Conservation (phyloP, 1,284 basidiomycete species). For the Ustilago sp. region DNA sequence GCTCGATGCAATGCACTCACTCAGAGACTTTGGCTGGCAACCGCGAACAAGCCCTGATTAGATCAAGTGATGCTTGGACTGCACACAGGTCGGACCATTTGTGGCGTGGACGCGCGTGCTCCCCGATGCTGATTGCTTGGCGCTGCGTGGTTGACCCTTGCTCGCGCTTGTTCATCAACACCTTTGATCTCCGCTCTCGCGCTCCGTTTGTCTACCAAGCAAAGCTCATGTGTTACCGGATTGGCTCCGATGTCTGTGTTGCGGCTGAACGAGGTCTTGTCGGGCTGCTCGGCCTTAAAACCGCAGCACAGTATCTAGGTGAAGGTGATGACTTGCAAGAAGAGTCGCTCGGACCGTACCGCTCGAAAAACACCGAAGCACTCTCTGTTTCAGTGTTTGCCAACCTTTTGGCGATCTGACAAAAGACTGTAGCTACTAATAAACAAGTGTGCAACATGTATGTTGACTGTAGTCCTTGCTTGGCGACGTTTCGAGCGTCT, state of each 20-base stretch:
- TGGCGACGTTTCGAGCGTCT: neutral
- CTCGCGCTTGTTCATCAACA: neutral
- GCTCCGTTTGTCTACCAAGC: neutral
- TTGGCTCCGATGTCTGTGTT: neutral
- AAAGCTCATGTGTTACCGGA: conserved; percentile 4
- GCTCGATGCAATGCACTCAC: neutral
- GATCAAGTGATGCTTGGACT: neutral
- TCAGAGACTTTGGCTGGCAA: neutral
- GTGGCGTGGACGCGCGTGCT: conserved; percentile 3
- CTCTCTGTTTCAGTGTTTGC: neutral
- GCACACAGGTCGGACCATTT: neutral
- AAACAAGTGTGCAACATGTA: neutral
- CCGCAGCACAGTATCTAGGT: neutral
- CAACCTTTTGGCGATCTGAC: neutral
- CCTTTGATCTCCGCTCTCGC: conserved; percentile 9
- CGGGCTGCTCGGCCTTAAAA: neutral
- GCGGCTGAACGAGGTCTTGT: neutral
- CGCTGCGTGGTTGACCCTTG: conserved; percentile 5
- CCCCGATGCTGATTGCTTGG: conserved; percentile 8
- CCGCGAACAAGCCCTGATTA: neutral
- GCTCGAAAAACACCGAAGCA: neutral
- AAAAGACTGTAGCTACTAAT: neutral
- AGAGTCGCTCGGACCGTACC: neutral
- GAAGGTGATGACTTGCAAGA: neutral
- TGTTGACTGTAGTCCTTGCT: neutral